Evolutionary conservation across 495 filamentous ascomycete species (phyloP).

Genomic region (Pyrenula massariospora): DNA sequence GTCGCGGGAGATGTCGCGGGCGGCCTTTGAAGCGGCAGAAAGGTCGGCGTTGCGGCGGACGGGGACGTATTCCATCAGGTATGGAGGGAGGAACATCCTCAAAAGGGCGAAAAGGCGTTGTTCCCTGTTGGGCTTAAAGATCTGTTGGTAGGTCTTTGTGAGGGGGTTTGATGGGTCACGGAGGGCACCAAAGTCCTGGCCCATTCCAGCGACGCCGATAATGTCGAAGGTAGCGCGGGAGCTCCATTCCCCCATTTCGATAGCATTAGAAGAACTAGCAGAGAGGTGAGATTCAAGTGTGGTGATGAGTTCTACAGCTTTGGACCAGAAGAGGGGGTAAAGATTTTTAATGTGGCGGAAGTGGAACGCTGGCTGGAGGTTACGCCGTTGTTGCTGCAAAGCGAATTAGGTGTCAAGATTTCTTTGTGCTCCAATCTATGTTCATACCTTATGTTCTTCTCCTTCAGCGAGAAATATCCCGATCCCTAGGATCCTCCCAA

Average conservation of each 20-base stretch:
- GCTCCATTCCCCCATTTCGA: slow-evolving; percentile 55
- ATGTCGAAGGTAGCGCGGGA: slow-evolving; percentile 76
- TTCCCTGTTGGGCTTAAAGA: slow-evolving; percentile 23
- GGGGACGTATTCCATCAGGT: slow-evolving; percentile 38
- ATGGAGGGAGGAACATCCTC: slow-evolving; percentile 23
- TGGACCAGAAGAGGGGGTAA: slow-evolving; percentile 74
- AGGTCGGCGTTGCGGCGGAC: slow-evolving; percentile 55
- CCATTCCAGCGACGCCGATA: slow-evolving; percentile 76
- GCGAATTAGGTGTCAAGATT: background rate
- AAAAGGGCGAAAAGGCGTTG: slow-evolving; percentile 24
- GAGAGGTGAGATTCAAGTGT: slow-evolving; percentile 21
- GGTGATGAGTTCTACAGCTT: slow-evolving; percentile 40
- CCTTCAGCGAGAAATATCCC: slow-evolving; percentile 78
- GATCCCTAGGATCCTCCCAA: slow-evolving; percentile 59
- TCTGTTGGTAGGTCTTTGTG: slow-evolving; percentile 46
- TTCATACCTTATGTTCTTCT: slow-evolving; percentile 60
- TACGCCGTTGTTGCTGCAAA: slow-evolving; percentile 52
- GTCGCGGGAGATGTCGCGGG: slow-evolving; percentile 50
- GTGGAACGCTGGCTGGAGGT: slow-evolving; percentile 72
- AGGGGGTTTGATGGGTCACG: slow-evolving; percentile 51
- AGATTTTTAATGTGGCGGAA: slow-evolving; percentile 81
- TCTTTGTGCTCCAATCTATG: no score
- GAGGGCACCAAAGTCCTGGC: slow-evolving; percentile 69
- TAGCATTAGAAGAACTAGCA: slow-evolving; percentile 13
- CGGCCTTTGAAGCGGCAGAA: slow-evolving; percentile 34